Percentiles rank a stretch among this genome's conserved stretches.
Evolutionary conservation across 441 rosid species (phyloP).

Genomic region (Gossypium davidsonii): DNA sequence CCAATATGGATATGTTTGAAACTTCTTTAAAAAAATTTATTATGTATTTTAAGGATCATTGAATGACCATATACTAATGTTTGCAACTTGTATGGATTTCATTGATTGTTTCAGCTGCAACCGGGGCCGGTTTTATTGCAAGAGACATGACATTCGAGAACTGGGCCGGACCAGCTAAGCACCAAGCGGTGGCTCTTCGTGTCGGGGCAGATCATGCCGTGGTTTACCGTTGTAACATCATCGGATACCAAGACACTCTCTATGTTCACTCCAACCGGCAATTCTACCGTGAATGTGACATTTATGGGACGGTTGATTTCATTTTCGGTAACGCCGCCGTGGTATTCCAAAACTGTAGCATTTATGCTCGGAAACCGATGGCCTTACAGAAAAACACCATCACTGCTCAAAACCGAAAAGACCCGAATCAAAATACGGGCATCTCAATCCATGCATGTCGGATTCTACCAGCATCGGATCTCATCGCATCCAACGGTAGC

Average conservation of each 20-base stretch:
- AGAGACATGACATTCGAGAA: conserved; percentile 88
- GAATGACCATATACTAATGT: neutral
- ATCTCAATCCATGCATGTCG: conserved; percentile 77
- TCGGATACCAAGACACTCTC: conserved; percentile 86
- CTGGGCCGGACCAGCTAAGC: conserved; percentile 78
- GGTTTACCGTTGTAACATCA: conserved; percentile 58
- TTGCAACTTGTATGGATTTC: neutral
- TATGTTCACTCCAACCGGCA: conserved; percentile 92
- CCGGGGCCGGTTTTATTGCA: conserved; percentile 80
- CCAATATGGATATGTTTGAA: too few species aligned
- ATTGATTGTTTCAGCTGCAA: conserved; percentile 41
- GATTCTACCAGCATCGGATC: conserved; percentile 47
- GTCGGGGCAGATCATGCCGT: conserved; percentile 85
- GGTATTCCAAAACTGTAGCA: conserved; percentile 70
- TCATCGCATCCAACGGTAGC: conserved; percentile 39
- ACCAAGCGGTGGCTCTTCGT: conserved; percentile 93
- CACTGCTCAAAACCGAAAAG: conserved; percentile 87
- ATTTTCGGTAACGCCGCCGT: conserved; percentile 90
- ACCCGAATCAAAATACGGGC: conserved; percentile 90
- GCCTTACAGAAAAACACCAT: conserved; percentile 67
- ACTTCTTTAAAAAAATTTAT: too few species aligned
- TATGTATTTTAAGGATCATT: too few species aligned
- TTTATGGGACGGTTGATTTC: conserved; percentile 90
- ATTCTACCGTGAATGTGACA: conserved; percentile 73
- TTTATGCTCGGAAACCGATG: conserved; percentile 84